Conservation (phyloP, 345 rosid species). For the Rhodamnia rubescens region DNA sequence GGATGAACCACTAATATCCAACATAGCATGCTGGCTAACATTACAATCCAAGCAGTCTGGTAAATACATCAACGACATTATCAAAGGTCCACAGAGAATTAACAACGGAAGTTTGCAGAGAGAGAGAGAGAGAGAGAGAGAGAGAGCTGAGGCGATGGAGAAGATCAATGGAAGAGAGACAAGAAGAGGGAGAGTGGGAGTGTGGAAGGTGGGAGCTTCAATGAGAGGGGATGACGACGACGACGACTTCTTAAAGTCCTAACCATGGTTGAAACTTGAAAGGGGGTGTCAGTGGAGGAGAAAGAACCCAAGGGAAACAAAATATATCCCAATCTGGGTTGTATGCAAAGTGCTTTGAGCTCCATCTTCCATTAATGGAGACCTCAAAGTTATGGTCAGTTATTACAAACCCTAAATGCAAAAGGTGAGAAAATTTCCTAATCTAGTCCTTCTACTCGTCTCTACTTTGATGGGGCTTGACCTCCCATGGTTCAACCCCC, state of each 20-base stretch:
- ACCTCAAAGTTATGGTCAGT: not conserved
- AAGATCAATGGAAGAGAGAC: constrained; percentile 3
- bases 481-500: not conserved
- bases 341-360: constrained; percentile 57
- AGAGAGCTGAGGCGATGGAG: not conserved
- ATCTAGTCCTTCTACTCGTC: not conserved
- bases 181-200: not conserved
- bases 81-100: not conserved
- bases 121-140: not conserved
- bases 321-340: constrained; percentile 73
- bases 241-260: constrained; percentile 59
- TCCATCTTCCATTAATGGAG: constrained; percentile 69
- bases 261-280: constrained; percentile 73
- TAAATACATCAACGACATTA: not conserved
- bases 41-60: not conserved
- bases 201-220: not conserved
- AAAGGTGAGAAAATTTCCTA: not conserved
- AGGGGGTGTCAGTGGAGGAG: constrained; percentile 14
- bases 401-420: constrained; percentile 18
- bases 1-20: not conserved
- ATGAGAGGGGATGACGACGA: constrained; percentile 12
- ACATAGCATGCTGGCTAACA: not conserved
- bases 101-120: not conserved
- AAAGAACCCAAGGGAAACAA: constrained; percentile 73
- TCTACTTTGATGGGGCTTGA: not conserved